Evolutionary conservation across 345 rosid species (phyloP).

Genomic region (Populus pruinosa): DNA sequence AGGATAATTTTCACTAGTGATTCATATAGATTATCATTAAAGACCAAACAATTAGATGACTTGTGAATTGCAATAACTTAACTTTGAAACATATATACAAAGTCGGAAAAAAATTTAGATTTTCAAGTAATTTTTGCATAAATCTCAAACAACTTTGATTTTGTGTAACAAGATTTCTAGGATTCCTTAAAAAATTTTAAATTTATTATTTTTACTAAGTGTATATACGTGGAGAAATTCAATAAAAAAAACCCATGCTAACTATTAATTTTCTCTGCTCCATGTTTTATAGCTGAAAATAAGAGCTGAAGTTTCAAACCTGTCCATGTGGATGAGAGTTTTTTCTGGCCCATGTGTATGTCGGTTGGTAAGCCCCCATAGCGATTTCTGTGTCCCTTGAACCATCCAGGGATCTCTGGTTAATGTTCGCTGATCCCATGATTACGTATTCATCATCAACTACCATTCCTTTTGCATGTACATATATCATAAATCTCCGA

Average conservation of each 20-base stretch:
- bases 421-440: conserved; percentile 69
- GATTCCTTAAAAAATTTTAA: too few relatives aligned
- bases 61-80: too few relatives aligned
- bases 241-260: too few relatives aligned
- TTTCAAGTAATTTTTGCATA: too few relatives aligned
- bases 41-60: fast-evolving
- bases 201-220: too few relatives aligned
- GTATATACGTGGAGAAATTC: too few relatives aligned
- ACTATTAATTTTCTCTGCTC: too few relatives aligned
- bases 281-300: too few relatives aligned
- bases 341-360: conserved; percentile 53
- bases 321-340: conserved; percentile 51
- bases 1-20: too few relatives aligned
- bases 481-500: conserved; percentile 66
- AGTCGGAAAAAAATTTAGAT: fast-evolving
- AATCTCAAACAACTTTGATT: too few relatives aligned
- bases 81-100: too few relatives aligned
- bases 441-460: conserved; percentile 70
- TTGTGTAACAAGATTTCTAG: fast-evolving
- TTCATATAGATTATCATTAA: too few relatives aligned
- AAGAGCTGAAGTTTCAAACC: conserved; percentile 25
- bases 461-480: conserved; percentile 72
- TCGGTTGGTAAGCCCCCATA: conserved; percentile 68
- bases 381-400: conserved; percentile 75
- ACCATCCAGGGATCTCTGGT: conserved; percentile 78